Conservation (phyloP, 2,329 filamentous ascomycete genomes). For the Colletotrichum shisoi region DNA sequence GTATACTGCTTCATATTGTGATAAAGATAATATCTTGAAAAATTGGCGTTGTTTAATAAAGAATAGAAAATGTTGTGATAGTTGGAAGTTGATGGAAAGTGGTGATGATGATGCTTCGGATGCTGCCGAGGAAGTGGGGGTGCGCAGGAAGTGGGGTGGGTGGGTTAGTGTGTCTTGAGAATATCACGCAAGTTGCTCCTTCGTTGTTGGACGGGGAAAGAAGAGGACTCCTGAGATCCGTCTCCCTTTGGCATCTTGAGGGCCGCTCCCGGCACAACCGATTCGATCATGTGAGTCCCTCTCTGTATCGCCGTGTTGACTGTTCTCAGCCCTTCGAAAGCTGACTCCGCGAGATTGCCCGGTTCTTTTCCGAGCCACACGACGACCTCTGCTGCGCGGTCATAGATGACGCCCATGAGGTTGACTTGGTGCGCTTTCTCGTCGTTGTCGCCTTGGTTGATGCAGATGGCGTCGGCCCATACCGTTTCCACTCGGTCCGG, state of each 20-base stretch:
- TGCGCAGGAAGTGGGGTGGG: no score
- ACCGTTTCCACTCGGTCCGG: conserved; percentile 25
- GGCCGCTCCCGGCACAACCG: not conserved
- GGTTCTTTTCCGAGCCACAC: conserved; percentile 35
- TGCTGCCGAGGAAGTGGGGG: no score
- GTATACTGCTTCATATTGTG: no score
- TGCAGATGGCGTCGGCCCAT: conserved; percentile 41
- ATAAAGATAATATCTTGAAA: no score
- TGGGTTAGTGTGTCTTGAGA: no score
- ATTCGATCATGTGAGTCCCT: not conserved
- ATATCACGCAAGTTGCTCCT: not conserved
- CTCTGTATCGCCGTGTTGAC: not conserved
- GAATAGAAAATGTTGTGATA: no score
- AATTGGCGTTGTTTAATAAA: no score
- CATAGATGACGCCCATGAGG: conserved; percentile 40
- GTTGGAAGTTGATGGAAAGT: no score
- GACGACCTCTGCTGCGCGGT: conserved; percentile 22
- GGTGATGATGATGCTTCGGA: no score
- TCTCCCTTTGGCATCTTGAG: no score
- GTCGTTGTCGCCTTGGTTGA: conserved; percentile 36
- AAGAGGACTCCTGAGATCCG: no score
- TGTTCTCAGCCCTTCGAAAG: not conserved
- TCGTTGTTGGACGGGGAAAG: no score
- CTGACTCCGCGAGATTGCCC: not conserved
- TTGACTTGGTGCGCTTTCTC: conserved; percentile 38